These are phyloP conservation scores for Hypoxylon sp. DNA, from an alignment of 2,329 filamentous ascomycete species.

Conservation along the genomic window DNA sequence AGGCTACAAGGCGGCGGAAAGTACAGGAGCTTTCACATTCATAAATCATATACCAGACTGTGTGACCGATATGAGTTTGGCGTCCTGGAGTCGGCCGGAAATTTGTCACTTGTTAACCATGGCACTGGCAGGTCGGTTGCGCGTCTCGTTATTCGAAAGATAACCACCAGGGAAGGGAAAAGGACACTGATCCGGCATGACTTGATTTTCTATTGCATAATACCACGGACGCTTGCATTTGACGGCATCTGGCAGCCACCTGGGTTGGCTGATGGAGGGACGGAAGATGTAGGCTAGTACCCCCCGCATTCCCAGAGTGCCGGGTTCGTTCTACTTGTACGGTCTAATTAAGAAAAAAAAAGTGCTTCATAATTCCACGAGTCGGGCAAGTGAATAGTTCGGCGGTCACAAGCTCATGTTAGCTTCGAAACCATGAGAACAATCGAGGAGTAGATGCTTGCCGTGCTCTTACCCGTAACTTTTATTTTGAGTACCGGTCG, in stretches of 20 bases:
- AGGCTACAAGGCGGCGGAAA: neutral
- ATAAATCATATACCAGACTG: neutral
- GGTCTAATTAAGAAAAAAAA: neutral
- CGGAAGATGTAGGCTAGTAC: constrained; percentile 6
- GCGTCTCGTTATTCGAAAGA: neutral
- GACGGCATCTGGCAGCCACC: constrained; percentile 1
- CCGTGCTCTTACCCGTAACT: neutral
- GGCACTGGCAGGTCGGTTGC: neutral
- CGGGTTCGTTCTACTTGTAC: neutral
- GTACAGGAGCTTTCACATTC: neutral
- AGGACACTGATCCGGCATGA: neutral
- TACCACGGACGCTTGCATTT: constrained; percentile 6
- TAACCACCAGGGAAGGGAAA: neutral
- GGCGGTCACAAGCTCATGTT: neutral
- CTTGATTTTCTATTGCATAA: constrained; percentile 7
- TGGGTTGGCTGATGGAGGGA: neutral
- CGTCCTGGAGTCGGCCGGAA: neutral
- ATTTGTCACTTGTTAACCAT: neutral
- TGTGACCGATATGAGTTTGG: neutral
- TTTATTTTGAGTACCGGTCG: no score
- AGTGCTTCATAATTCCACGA: neutral
- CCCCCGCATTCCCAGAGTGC: neutral
- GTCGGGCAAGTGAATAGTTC: neutral
- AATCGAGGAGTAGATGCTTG: neutral
- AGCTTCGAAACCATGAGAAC: neutral